Percentiles rank a stretch among this genome's conserved stretches.
phyloP scores from a whole-genome alignment of 2,329 filamentous ascomycete genomes.

The Aspergillus ochraceus region DNA sequence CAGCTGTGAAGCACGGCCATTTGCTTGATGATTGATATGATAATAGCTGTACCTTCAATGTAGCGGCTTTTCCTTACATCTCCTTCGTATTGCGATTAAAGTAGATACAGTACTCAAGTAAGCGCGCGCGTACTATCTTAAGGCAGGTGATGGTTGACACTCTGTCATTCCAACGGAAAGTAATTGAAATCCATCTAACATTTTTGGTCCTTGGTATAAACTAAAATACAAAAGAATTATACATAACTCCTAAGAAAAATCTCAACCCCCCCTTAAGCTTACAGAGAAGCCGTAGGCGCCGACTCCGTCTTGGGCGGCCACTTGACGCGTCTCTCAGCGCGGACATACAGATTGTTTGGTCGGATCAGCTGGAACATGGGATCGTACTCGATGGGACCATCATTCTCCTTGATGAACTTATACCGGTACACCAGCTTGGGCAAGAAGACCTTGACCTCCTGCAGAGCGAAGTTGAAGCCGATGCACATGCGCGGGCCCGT shows the following conservation, averaged over 20 bases:
- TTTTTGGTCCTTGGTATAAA: too few relatives aligned
- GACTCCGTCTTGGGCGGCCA: slow-evolving; percentile 24
- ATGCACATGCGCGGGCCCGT: slow-evolving; percentile 60
- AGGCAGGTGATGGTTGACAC: too few relatives aligned
- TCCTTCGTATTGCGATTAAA: too few relatives aligned
- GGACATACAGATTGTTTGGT: slow-evolving; percentile 26
- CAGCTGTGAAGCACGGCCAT: too few relatives aligned
- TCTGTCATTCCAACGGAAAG: too few relatives aligned
- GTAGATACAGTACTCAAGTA: too few relatives aligned
- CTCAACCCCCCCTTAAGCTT: neutral
- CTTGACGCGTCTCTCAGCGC: slow-evolving; percentile 20
- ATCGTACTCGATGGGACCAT: slow-evolving; percentile 45
- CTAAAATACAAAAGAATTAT: neutral
- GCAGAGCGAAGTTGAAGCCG: slow-evolving; percentile 64
- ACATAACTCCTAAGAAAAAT: neutral
- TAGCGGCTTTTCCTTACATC: too few relatives aligned
- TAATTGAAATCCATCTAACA: too few relatives aligned
- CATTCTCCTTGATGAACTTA: slow-evolving; percentile 51
- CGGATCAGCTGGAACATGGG: slow-evolving; percentile 31
- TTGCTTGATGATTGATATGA: too few relatives aligned
- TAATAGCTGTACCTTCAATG: too few relatives aligned
- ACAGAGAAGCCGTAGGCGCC: neutral
- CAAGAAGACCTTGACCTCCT: slow-evolving; percentile 59
- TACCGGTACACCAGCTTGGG: slow-evolving; percentile 61
- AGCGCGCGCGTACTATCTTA: too few relatives aligned